Conservation (phyloP, 2,329 filamentous ascomycete genomes). For the Dryadomyces quercivorus region DNA sequence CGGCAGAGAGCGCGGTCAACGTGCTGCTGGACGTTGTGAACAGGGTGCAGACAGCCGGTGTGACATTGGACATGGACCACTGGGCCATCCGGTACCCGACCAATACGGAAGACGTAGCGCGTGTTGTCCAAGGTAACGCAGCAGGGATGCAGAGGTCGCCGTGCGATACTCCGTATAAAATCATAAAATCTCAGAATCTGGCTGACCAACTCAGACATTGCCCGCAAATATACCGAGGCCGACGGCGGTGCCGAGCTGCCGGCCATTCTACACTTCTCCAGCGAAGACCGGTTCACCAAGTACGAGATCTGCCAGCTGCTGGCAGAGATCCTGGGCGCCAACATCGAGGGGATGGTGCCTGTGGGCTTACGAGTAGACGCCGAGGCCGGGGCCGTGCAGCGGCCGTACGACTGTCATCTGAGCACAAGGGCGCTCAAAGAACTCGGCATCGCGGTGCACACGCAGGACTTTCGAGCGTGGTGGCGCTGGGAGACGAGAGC, state of each 20-base stretch:
- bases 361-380: slow-evolving; percentile 51
- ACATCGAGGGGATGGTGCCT: slow-evolving; percentile 53
- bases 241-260: slow-evolving; percentile 45
- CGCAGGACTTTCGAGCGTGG: slow-evolving; percentile 68
- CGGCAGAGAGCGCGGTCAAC: slow-evolving; percentile 73
- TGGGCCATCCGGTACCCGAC: slow-evolving; percentile 79
- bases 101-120: slow-evolving; percentile 74
- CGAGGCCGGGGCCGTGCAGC: slow-evolving; percentile 58
- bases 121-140: slow-evolving; percentile 34
- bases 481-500: slow-evolving; percentile 57
- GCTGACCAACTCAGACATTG: slow-evolving; percentile 41
- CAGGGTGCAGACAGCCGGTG: slow-evolving; percentile 54
- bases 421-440: slow-evolving; percentile 63
- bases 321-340: slow-evolving; percentile 66
- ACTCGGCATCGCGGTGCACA: slow-evolving; percentile 61
- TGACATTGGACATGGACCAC: slow-evolving; percentile 67
- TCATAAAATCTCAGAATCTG: neutral
- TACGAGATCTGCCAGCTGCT: slow-evolving; percentile 76
- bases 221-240: slow-evolving; percentile 51
- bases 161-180: neutral
- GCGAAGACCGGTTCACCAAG: slow-evolving; percentile 78
- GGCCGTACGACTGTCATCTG: slow-evolving; percentile 81
- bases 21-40: slow-evolving; percentile 64
- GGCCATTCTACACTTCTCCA: slow-evolving; percentile 68
- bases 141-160: neutral